These are phyloP conservation scores for Globomyces pollinis-pini DNA, from an alignment of 192 early-diverging fungal species.

Conservation along the genomic window DNA sequence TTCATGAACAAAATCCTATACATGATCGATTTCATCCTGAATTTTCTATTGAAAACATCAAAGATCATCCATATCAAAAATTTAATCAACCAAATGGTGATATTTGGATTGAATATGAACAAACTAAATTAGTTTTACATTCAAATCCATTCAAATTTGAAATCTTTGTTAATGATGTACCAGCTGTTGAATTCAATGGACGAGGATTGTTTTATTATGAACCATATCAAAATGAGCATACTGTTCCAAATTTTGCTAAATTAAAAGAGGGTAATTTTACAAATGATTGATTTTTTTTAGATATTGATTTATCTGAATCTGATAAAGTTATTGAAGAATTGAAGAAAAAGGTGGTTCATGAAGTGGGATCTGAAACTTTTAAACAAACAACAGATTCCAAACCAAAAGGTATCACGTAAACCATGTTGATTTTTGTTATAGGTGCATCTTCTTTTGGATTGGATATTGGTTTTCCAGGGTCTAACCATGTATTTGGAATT, in stretches of 20 bases:
- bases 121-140: constrained; percentile 39
- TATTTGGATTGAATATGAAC: constrained; percentile 33
- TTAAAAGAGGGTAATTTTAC: constrained; percentile 7
- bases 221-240: constrained; percentile 54
- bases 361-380: constrained; percentile 87
- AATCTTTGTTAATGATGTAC: constrained; percentile 42
- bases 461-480: constrained; percentile 84
- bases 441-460: constrained; percentile 90
- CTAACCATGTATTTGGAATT: constrained; percentile 87
- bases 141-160: constrained; percentile 55
- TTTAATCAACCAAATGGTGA: constrained; percentile 23
- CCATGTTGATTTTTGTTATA: constrained; percentile 18
- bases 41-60: constrained; percentile 17
- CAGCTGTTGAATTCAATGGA: constrained; percentile 71
- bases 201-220: constrained; percentile 81
- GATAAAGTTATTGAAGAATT: constrained; percentile 36
- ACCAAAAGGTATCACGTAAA: constrained; percentile 81
- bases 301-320: constrained; percentile 19
- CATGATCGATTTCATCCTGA: constrained; percentile 63
- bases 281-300: too few species aligned
- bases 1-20: constrained; percentile 60
- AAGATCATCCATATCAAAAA: constrained; percentile 31
- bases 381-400: constrained; percentile 83
- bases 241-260: constrained; percentile 4
- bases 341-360: constrained; percentile 38